Base-by-base conservation (phyloP, 106 monocot species). In the Apostasia shenzhenica region DNA sequence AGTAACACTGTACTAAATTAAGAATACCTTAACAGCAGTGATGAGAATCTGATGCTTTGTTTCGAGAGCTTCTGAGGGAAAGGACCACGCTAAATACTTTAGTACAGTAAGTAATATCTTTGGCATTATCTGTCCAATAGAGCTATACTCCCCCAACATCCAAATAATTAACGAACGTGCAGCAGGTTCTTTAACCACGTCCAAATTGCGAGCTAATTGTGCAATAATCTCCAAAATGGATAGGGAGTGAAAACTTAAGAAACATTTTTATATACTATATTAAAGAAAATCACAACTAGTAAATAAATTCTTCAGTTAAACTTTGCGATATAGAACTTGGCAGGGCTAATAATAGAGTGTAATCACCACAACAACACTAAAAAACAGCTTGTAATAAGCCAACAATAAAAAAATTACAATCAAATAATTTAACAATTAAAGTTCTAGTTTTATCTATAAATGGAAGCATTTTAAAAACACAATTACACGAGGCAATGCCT, bases 1-100 rank as follows among this genome's bases (percentile, higher is more conserved):
- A 26, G 26, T 26, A 26, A 26, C 26, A 26, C 0, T 26, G 26
- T 26, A 26, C 26, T 26, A 26, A 26, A 49, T 62, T 42, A 42
- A 8, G 66, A 8, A 49, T 77, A 99, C 97, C 93, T 99, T 99
- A 43, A 83, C 75, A 76, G 76, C 41, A 55, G 92, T 71, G 80
- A 85, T 99, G 66, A 99, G 71, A 71, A 99, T 93, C 62, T 99
- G 97, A 77, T 90, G 89, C 69, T 99, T 99, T 67, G 87, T 81
- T 67, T 87, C 92, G 72, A 87, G 45, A 57, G 83, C 89, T 67
- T 99, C 92, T 38, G 87, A 83, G 58, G 59, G 63, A 66, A 93
- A 99, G 72, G 79, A 85, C 67, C 73, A 78, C 9, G 87, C 90
- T 63, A 99, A 93, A 79, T 93, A 87, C 68, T 85, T 81, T 12